These are phyloP conservation scores for Mortierella claussenii DNA, from an alignment of 192 early-diverging fungal species.

Conservation along the genomic window DNA sequence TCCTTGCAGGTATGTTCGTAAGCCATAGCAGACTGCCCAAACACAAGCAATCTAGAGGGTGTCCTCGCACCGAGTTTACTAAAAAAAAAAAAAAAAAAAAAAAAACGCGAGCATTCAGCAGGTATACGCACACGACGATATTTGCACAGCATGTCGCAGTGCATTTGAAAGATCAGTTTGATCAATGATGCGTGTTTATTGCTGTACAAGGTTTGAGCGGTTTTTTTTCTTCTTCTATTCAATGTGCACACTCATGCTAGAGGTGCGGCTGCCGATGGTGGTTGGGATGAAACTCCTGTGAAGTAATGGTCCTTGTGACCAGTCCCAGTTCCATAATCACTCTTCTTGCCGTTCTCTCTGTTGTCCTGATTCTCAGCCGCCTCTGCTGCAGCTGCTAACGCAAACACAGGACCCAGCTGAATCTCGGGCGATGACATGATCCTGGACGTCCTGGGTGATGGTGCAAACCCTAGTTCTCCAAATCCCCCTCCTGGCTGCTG, in stretches of 20 bases:
- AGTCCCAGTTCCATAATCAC: too few relatives aligned
- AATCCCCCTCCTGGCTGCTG: background rate
- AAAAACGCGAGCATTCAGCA: too few relatives aligned
- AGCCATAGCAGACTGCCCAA: too few relatives aligned
- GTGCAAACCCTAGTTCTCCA: background rate
- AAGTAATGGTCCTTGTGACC: background rate
- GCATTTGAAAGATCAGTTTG: too few relatives aligned
- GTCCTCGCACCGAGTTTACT: too few relatives aligned
- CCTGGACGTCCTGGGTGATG: constrained; percentile 31
- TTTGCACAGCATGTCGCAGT: too few relatives aligned
- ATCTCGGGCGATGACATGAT: constrained; percentile 45
- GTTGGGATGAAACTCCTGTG: background rate
- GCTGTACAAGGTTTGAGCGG: too few relatives aligned
- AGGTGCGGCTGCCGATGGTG: background rate
- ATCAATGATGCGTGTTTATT: too few relatives aligned
- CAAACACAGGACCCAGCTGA: constrained; percentile 16
- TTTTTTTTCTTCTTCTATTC: background rate
- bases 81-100: too few relatives aligned
- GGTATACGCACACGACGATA: too few relatives aligned
- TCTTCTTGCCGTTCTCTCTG: background rate
- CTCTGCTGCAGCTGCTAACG: background rate
- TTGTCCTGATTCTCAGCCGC: background rate
- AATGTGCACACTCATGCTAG: background rate
- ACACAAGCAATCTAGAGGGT: too few relatives aligned
- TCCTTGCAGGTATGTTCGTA: too few relatives aligned